These are phyloP conservation scores for Agrostemma githago DNA, from an alignment of 148 eudicot genomes.

Conservation along the genomic window DNA sequence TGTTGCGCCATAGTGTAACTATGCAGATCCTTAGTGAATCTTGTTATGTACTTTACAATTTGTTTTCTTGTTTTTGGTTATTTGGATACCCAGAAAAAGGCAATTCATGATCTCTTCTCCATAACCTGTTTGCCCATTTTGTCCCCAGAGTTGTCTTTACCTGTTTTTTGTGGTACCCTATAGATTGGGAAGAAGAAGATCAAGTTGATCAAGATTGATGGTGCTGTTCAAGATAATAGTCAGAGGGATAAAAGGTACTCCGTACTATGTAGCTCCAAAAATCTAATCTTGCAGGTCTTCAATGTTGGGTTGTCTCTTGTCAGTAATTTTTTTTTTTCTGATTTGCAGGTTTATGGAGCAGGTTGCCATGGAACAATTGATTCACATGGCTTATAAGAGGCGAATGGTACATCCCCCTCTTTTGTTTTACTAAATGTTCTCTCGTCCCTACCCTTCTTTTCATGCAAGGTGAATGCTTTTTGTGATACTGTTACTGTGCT, in stretches of 20 bases:
- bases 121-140: not conserved
- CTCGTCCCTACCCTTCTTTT: not conserved
- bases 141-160: slow-evolving; percentile 2
- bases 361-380: slow-evolving; percentile 46
- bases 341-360: slow-evolving; percentile 44
- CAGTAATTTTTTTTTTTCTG: slow-evolving; percentile 16
- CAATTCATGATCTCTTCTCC: not conserved
- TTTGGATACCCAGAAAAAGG: not conserved
- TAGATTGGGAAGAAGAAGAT: slow-evolving; percentile 40
- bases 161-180: slow-evolving; percentile 13
- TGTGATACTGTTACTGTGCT: not conserved
- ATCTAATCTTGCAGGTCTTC: not conserved
- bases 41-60: not conserved
- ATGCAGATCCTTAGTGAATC: not conserved
- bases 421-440: not conserved
- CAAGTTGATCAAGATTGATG: slow-evolving; percentile 37
- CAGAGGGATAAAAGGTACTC: slow-evolving; percentile 35
- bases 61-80: not conserved
- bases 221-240: slow-evolving; percentile 34
- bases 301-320: not conserved
- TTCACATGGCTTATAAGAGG: slow-evolving; percentile 54
- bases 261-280: not conserved
- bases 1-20: not conserved
- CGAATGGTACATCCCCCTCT: slow-evolving; percentile 36
- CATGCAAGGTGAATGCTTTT: not conserved